Percentiles rank a stretch among this genome's conserved stretches.
phyloP scores from a whole-genome alignment of 2,329 filamentous ascomycete genomes.

The Trichoderma sp. region DNA sequence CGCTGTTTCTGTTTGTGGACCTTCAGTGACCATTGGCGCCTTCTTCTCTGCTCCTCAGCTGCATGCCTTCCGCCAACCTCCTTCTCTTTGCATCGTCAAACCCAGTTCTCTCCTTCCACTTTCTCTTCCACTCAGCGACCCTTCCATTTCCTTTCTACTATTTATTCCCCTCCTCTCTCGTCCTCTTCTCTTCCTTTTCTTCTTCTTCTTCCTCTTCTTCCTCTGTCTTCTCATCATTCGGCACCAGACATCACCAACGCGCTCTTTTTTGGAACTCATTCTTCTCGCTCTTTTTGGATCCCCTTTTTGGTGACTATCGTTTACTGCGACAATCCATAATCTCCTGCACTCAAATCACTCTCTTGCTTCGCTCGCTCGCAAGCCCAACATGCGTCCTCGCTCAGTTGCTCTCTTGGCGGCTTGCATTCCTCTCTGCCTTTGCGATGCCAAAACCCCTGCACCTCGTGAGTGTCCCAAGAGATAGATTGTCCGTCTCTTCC shows the following conservation, averaged over 20 bases:
- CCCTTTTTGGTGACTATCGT: slow-evolving; percentile 40
- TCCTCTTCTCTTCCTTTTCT: slow-evolving; percentile 27
- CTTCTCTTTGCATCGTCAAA: background rate
- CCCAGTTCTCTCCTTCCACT: slow-evolving; percentile 8
- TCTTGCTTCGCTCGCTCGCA: slow-evolving; percentile 14
- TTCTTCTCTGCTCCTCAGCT: background rate
- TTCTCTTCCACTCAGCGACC: background rate
- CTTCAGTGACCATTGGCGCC: background rate
- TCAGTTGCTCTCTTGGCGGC: slow-evolving; percentile 28
- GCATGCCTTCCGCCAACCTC: background rate
- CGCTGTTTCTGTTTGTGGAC: background rate
- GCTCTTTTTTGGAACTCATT: slow-evolving; percentile 33
- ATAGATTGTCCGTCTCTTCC: no score
- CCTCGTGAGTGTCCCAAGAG: slow-evolving; percentile 6
- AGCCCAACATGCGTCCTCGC: slow-evolving; percentile 34
- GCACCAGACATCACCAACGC: slow-evolving; percentile 31
- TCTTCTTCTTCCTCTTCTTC: slow-evolving; percentile 30
- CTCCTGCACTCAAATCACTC: slow-evolving; percentile 18
- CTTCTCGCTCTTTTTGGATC: slow-evolving; percentile 38
- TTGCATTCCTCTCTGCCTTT: slow-evolving; percentile 25
- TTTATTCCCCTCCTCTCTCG: slow-evolving; percentile 25
- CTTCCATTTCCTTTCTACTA: slow-evolving; percentile 20
- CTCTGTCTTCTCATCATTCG: slow-evolving; percentile 31
- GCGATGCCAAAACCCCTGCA: background rate
- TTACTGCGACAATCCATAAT: slow-evolving; percentile 37